phyloP scores from a whole-genome alignment of 345 rosid species.

The Syzygium grande region DNA sequence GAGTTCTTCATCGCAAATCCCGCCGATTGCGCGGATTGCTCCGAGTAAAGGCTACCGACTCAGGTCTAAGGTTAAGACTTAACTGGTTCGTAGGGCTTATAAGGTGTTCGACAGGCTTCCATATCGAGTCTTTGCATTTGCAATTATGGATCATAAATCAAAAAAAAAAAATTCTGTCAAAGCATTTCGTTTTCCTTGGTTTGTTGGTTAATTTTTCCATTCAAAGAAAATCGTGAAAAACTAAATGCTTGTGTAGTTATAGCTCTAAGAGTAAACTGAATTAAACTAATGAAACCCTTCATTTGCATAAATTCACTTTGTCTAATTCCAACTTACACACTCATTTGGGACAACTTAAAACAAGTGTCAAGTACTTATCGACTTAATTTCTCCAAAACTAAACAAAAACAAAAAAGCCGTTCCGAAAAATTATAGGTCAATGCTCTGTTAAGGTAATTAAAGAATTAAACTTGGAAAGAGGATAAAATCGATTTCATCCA shows the following conservation, averaged over 20 bases:
- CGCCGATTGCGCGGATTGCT: rapidly evolving
- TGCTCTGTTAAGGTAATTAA: background rate
- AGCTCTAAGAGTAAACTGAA: background rate
- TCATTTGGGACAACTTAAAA: no score
- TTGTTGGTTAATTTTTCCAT: background rate
- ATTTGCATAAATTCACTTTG: no score
- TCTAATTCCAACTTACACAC: no score
- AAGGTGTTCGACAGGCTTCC: background rate
- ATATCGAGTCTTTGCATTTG: rapidly evolving
- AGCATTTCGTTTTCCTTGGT: background rate
- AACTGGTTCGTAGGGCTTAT: rapidly evolving
- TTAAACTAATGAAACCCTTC: no score
- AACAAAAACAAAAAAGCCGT: no score
- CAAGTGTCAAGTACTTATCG: no score
- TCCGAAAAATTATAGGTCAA: background rate
- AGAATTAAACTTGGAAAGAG: background rate
- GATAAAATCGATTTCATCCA: background rate
- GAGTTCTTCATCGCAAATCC: background rate
- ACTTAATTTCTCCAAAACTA: no score
- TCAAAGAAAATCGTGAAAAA: background rate
- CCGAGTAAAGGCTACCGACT: rapidly evolving
- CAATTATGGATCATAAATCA: background rate
- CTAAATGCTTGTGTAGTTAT: background rate
- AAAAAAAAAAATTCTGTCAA: background rate
- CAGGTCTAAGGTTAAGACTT: background rate